Conservation (phyloP, 768 basidiomycete genomes). For the Kwoniella pini region DNA sequence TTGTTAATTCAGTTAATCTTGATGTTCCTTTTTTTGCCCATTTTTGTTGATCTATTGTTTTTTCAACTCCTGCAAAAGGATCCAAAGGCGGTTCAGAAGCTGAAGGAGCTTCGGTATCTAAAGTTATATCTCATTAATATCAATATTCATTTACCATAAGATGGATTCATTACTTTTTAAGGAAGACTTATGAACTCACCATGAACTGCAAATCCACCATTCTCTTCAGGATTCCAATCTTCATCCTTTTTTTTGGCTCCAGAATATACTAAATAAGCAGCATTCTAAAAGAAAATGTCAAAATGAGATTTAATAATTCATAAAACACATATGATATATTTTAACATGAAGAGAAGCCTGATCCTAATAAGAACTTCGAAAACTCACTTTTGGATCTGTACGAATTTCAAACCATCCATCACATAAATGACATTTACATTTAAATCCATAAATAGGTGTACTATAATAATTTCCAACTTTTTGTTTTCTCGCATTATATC, state of each 20-base stretch:
- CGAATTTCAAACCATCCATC: slow-evolving; percentile 97
- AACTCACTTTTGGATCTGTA: slow-evolving; percentile 86
- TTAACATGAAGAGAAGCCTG: too few relatives aligned
- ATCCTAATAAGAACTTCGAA: too few relatives aligned
- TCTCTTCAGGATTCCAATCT: slow-evolving; percentile 95
- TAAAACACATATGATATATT: too few relatives aligned
- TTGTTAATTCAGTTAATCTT: slow-evolving; percentile 76
- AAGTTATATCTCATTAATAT: neutral
- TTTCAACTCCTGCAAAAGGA: slow-evolving; percentile 84
- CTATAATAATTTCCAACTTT: slow-evolving; percentile 93
- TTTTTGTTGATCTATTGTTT: slow-evolving; percentile 74
- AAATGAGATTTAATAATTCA: neutral
- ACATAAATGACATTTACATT: slow-evolving; percentile 97
- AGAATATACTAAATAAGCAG: slow-evolving; percentile 85
- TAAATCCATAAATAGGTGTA: slow-evolving; percentile 90
- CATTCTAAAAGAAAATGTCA: slow-evolving; percentile 65
- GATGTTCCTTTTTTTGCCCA: slow-evolving; percentile 73
- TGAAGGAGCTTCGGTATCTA: slow-evolving; percentile 69
- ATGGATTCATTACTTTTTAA: neutral
- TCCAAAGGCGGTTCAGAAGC: slow-evolving; percentile 63
- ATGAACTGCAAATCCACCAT: slow-evolving; percentile 86
- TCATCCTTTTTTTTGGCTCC: slow-evolving; percentile 94
- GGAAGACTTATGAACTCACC: slow-evolving; percentile 59
- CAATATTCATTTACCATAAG: neutral
- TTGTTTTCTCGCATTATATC: slow-evolving; percentile 99